Conservation (phyloP, 805 yeast species). For the Lipomyces starkeyi region DNA sequence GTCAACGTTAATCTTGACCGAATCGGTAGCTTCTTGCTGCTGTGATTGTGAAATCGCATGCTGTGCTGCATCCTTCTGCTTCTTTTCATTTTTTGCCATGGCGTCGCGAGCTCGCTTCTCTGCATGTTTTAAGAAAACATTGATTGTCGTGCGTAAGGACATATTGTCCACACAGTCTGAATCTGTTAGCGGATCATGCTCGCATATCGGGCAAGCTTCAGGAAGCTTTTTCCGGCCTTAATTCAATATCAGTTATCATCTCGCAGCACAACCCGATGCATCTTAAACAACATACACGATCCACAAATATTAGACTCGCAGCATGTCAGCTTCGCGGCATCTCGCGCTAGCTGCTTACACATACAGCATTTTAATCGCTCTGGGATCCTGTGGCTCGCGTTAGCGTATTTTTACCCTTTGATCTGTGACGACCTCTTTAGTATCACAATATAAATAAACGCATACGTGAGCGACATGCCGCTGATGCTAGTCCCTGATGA, state of each 20-base stretch:
- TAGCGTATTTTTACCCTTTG: neutral
- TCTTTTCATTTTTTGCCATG: slow-evolving; percentile 2
- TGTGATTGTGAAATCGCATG: neutral
- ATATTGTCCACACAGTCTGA: slow-evolving; percentile 22
- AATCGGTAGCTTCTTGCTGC: neutral
- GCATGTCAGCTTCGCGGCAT: slow-evolving; percentile 31
- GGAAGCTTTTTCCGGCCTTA: slow-evolving; percentile 25
- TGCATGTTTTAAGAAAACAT: slow-evolving; percentile 35
- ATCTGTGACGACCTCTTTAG: neutral
- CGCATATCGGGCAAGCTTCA: slow-evolving; percentile 29
- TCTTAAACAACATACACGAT: slow-evolving; percentile 21
- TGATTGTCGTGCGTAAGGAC: slow-evolving; percentile 32
- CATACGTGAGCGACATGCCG: slow-evolving; percentile 1
- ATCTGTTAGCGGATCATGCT: slow-evolving; percentile 14
- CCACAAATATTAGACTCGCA: slow-evolving; percentile 34
- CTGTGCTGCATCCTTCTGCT: slow-evolving; percentile 2
- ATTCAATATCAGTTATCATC: neutral
- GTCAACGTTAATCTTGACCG: neutral
- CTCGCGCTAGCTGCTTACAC: slow-evolving; percentile 32
- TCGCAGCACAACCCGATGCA: neutral
- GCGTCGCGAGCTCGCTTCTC: slow-evolving; percentile 32
- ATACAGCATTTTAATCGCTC: slow-evolving; percentile 31
- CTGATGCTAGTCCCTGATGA: neutral
- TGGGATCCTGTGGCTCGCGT: slow-evolving; percentile 26
- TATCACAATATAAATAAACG: neutral